Percentiles rank a stretch among this genome's conserved stretches.
Evolutionary conservation across 768 basidiomycete species (phyloP).

Genomic region (Tylopilus intermedius): DNA sequence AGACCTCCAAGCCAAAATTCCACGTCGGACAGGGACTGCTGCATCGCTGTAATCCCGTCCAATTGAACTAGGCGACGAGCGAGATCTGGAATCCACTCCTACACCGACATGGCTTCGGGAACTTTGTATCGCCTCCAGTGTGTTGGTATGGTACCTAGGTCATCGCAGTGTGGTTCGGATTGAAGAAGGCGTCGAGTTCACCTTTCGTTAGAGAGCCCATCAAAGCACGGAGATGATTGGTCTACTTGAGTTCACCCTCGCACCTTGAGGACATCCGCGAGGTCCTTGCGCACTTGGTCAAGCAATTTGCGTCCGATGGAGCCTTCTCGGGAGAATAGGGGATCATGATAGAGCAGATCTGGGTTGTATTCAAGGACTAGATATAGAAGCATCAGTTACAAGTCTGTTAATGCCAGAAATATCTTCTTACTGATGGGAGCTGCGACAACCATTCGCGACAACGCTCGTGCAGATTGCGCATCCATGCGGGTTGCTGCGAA

Average conservation of each 20-base stretch:
- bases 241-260: conserved; percentile 85
- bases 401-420: not conserved
- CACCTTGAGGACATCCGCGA: conserved; percentile 79
- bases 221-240: conserved; percentile 88
- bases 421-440: conserved; percentile 62
- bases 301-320: conserved; percentile 74
- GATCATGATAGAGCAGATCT: conserved; percentile 87
- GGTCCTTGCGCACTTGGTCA: conserved; percentile 73
- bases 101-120: conserved; percentile 71
- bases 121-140: conserved; percentile 93
- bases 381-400: conserved; percentile 12
- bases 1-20: conserved; percentile 91
- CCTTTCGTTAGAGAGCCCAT: conserved; percentile 91
- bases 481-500: conserved; percentile 89
- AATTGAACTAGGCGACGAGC: conserved; percentile 79
- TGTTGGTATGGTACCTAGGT: conserved; percentile 74
- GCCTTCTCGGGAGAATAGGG: conserved; percentile 85
- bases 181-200: conserved; percentile 24
- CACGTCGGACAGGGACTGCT: conserved; percentile 58
- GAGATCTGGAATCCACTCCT: conserved; percentile 83
- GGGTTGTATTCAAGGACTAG: conserved; percentile 66
- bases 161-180: conserved; percentile 9
- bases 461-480: conserved; percentile 77
- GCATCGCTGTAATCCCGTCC: conserved; percentile 50
- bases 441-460: conserved; percentile 79